Base-by-base conservation (phyloP, 2,329 filamentous ascomycete genomes). In the Fusarium albosuccineum region DNA sequence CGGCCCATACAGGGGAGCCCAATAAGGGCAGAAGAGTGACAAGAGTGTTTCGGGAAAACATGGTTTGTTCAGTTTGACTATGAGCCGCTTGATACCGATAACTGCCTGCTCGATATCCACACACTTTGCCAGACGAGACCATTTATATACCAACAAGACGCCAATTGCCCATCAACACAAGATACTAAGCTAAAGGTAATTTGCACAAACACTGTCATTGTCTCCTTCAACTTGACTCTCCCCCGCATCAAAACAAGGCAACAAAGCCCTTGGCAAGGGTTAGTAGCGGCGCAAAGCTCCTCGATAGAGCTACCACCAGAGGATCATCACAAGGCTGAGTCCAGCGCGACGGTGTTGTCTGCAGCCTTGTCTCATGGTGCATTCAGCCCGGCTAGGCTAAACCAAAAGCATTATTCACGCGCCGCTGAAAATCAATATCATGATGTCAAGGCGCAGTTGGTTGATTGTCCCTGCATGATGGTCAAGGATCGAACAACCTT, bases 371-470 rank as follows among this genome's bases (percentile, higher is more conserved):
- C 29, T 37, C 8, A 11, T 16, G 13, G 44, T 62, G 26, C 27
- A 42, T 41, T 37, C 9, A 10, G n/a, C 10, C n/a, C 10, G 41
- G 17, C 14, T 3, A 8, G n/a, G 17, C 64, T 62, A 67, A 36
- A 6, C 64, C 17, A 8, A 5, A 65, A 68, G 36, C 33, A 68
- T 37, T 54, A 9, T 26, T 5, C 27, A 68, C 37, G 14, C 40
- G 36, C 55, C 64, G 64, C 64, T 62, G 11, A 41, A 40, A 27
- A 22, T 13, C 45, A 22, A 22, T 29, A 13, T 48, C 45, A 48
- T 48, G 45, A 48, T 48, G 45, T 34, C 45, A 48, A 48, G 46
- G 22, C 22, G 22, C 22, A 22, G 22, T 22, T 22, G 22, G 22
- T 22, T 22, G 22, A 22, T 22, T 22, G 22, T 22, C 22, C 22